These are phyloP conservation scores for Delphinella strobiligena DNA, from an alignment of 2,329 filamentous ascomycete species.

Conservation along the genomic window DNA sequence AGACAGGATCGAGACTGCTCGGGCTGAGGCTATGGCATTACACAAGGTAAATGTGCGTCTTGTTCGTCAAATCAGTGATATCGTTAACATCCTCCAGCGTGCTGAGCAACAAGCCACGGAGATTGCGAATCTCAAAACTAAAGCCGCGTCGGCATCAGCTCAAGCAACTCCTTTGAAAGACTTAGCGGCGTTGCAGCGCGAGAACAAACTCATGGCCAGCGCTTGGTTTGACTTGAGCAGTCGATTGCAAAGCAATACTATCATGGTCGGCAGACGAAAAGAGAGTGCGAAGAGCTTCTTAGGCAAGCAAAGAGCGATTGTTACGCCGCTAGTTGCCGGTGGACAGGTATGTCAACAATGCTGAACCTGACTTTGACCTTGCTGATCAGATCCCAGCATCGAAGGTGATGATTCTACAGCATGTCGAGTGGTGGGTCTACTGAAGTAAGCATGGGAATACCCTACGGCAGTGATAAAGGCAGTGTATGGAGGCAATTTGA, in stretches of 20 bases:
- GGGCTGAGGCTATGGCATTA: conserved; percentile 4
- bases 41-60: conserved; percentile 4
- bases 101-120: conserved; percentile 4
- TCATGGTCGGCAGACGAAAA: conserved; percentile 61
- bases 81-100: conserved; percentile 1
- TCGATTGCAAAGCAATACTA: conserved; percentile 70
- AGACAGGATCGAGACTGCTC: conserved; percentile 10
- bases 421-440: too few relatives aligned
- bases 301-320: conserved; percentile 58
- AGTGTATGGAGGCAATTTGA: too few relatives aligned
- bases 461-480: too few relatives aligned
- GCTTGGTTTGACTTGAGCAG: conserved; percentile 77
- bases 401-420: too few relatives aligned
- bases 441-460: too few relatives aligned
- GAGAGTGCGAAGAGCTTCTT: conserved; percentile 73
- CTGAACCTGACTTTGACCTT: too few relatives aligned
- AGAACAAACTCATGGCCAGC: conserved; percentile 67
- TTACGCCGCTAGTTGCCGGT: conserved; percentile 11
- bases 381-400: too few relatives aligned
- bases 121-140: conserved; percentile 8
- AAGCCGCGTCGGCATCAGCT: conserved; percentile 1
- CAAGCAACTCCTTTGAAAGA: conserved; percentile 16
- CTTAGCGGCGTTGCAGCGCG: conserved; percentile 60
- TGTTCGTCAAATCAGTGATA: too few relatives aligned
- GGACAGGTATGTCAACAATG: conserved; percentile 7